Evolutionary conservation across 2,329 filamentous ascomycete genomes (phyloP), one percentile per base, ranked within the genome.

Genomic region (Coccinonectria pachysandricola): DNA sequence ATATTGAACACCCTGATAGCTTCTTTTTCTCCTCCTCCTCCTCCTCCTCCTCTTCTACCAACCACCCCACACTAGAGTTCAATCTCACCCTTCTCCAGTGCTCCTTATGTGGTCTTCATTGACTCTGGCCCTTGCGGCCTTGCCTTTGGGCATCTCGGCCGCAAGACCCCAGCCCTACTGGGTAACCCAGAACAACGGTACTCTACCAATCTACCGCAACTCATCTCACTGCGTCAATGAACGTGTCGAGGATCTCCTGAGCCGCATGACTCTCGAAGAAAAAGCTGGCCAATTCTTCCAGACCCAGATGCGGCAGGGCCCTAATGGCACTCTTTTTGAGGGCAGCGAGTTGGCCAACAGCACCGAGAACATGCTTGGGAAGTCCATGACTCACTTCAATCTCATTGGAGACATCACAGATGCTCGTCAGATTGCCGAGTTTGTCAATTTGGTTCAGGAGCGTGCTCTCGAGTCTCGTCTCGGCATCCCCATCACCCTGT

Each of bases 401-500:
- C 41, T 61, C 2, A 56, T 57, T 10, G 63, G 58, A 16, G 50
- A 52, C 6, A 55, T 70, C 21, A 34, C 33, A 12, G 50, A 60
- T 26, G 50, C 57, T 6, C 27, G 26, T n/a, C 10, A 36, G 12
- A 35, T 39, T 3, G 62, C 57, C 0, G 43, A 49, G 19, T 64
- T 54, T 45, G 44, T 58, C 40, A 65, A 56, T 35, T 37, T 31
- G 6, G 25, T 64, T 4, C 62, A 65, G 34, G 37, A 52, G 28
- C 46, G 49, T 11, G 61, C 61, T 2, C 22, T 53, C n/a, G 44
- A 55, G 15, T 64, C 58, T 0, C 48, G 60, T 0, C 53, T 65
- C 4, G 60, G 62, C 1, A 65, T 65, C 24, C 63, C 62, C 0
- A 46, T 65, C n/a, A 64, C 61, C 0, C 37, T 65, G 3, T 63